Conservation (phyloP, 345 rosid genomes). For the Pelargonium nanum region DNA sequence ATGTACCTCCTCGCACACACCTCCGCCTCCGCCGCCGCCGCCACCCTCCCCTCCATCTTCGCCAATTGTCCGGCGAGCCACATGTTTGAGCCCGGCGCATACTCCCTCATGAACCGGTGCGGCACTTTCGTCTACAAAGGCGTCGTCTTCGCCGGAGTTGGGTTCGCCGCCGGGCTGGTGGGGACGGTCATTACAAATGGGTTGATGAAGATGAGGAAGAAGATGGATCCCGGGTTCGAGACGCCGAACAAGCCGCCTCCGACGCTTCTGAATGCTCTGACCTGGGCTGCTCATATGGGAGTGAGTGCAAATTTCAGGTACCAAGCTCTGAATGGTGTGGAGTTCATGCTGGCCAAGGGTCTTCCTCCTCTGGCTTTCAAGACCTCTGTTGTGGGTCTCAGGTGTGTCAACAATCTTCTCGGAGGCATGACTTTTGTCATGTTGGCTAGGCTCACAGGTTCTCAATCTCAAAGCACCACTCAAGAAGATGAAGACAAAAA, state of each 20-base stretch:
- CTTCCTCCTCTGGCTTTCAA: conserved; percentile 58
- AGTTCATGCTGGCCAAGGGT: conserved; percentile 56
- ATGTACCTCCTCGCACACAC: conserved; percentile 94
- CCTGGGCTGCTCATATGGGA: conserved; percentile 96
- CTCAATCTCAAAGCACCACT: conserved; percentile 70
- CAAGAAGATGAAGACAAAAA: conserved; percentile 13
- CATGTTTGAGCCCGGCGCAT: conserved; percentile 84
- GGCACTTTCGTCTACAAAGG: conserved; percentile 88
- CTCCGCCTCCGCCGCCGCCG: conserved; percentile 24
- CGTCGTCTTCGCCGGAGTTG: conserved; percentile 69
- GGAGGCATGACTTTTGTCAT: conserved; percentile 93
- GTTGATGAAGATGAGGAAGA: conserved; percentile 77
- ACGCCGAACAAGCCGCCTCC: conserved; percentile 93
- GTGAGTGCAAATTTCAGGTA: conserved; percentile 83
- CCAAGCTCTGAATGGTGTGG: conserved; percentile 77
- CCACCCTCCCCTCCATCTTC: conserved; percentile 57
- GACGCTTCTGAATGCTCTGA: conserved; percentile 60
- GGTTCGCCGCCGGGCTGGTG: conserved; percentile 84
- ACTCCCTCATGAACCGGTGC: conserved; percentile 32
- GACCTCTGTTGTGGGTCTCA: conserved; percentile 68
- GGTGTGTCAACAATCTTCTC: conserved; percentile 67
- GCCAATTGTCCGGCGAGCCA: conserved; percentile 74
- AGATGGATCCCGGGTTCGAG: conserved; percentile 82
- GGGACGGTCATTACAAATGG: conserved; percentile 82
- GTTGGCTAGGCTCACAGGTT: conserved; percentile 87